Percentiles rank a stretch among this genome's conserved stretches.
phyloP scores from a whole-genome alignment of 495 filamentous ascomycete genomes.

The Aspergillus egyptiacus region DNA sequence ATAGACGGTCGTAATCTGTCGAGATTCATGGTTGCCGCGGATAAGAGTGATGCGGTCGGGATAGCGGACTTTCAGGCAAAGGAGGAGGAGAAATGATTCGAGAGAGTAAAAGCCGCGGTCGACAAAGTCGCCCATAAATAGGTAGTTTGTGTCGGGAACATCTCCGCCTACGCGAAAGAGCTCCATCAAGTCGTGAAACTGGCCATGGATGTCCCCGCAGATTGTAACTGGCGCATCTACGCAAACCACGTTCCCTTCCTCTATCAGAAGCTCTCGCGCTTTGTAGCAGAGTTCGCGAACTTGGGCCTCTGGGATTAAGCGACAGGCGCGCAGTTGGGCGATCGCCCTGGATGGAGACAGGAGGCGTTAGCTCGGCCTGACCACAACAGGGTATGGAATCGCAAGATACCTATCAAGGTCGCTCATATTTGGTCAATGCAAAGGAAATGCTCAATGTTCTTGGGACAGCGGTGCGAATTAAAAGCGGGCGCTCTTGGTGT shows the following conservation, averaged over 20 bases:
- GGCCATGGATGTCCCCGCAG: conserved; percentile 97
- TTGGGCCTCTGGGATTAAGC: conserved; percentile 89
- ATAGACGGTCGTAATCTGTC: conserved; percentile 97
- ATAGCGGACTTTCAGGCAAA: conserved; percentile 95
- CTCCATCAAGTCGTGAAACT: conserved; percentile 99
- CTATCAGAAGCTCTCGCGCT: conserved; percentile 90
- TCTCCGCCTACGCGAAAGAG: conserved; percentile 93
- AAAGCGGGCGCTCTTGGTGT: conserved; percentile 20
- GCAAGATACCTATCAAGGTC: conserved; percentile 69
- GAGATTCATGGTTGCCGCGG: conserved; percentile 93
- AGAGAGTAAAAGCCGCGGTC: conserved; percentile 97
- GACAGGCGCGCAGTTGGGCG: conserved; percentile 86
- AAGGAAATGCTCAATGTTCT: no score
- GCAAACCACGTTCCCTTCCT: conserved; percentile 95
- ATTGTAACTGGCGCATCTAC: conserved; percentile 97
- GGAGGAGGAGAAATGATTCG: conserved; percentile 89
- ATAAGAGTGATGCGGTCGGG: conserved; percentile 97
- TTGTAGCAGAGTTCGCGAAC: conserved; percentile 98
- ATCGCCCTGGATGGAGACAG: conserved; percentile 64
- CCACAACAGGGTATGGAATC: not conserved
- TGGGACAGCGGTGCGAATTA: no score
- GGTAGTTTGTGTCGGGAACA: conserved; percentile 94
- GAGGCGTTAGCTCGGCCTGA: conserved; percentile 13
- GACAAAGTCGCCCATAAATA: conserved; percentile 99
- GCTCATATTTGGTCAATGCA: conserved; percentile 56